Percentiles rank a stretch among this genome's conserved stretches.
phyloP scores from a whole-genome alignment of 2,329 filamentous ascomycete genomes.

The Colletotrichum sublineola region DNA sequence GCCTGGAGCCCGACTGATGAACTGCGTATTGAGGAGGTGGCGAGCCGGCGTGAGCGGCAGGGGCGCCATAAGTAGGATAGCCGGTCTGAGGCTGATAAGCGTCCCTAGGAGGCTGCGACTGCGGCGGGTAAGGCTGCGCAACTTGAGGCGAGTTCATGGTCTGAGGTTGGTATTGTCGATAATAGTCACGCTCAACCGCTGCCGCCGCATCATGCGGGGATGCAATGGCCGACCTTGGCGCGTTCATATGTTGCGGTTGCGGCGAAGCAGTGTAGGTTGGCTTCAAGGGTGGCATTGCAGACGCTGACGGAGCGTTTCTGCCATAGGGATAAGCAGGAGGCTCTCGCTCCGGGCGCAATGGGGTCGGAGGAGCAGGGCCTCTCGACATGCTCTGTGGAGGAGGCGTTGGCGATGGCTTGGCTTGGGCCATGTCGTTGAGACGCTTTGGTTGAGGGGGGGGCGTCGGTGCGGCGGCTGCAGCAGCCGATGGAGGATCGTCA shows the following conservation, averaged over 20 bases:
- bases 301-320: conserved; percentile 55
- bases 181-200: conserved; percentile 63
- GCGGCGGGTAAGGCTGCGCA: conserved; percentile 60
- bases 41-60: conserved; percentile 59
- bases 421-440: conserved; percentile 60
- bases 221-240: conserved; percentile 60
- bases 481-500: conserved; percentile 66
- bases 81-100: conserved; percentile 60
- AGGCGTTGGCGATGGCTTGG: conserved; percentile 63
- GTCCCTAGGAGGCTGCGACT: conserved; percentile 53
- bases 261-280: conserved; percentile 66
- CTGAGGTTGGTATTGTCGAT: conserved; percentile 55
- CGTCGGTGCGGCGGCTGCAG: conserved; percentile 47
- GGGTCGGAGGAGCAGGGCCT: conserved; percentile 53
- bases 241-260: conserved; percentile 61
- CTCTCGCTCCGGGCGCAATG: conserved; percentile 66
- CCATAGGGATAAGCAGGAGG: conserved; percentile 62
- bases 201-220: conserved; percentile 55
- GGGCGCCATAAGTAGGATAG: conserved; percentile 57
- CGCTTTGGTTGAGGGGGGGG: conserved; percentile 58
- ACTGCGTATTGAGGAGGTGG: conserved; percentile 68
- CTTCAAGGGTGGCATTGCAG: conserved; percentile 69
- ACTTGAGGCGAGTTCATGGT: conserved; percentile 62
- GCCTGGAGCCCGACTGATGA: conserved; percentile 60
- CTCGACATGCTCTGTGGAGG: conserved; percentile 62